A percentile compares a stretch with the other conserved stretches of the same genome.
phyloP scores from a whole-genome alignment of 805 yeast species.

The Cyberlindnera saturnus region DNA sequence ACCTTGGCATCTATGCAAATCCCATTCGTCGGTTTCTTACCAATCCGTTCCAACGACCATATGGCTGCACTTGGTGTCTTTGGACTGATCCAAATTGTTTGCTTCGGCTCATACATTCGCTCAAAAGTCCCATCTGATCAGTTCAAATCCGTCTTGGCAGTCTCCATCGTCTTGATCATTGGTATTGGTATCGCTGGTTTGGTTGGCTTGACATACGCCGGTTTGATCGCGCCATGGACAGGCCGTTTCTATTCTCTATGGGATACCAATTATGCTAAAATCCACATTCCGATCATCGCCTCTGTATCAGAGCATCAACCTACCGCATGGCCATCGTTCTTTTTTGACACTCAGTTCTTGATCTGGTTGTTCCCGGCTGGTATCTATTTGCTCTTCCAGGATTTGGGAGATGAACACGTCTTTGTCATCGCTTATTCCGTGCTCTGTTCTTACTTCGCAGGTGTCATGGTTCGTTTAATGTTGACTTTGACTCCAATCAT shows the following conservation, averaged over 20 bases:
- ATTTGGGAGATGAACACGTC: slow-evolving; percentile 84
- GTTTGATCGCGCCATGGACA: slow-evolving; percentile 98
- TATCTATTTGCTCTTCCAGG: slow-evolving; percentile 83
- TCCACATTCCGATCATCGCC: slow-evolving; percentile 97
- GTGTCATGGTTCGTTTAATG: slow-evolving; percentile 98
- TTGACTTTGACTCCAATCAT: slow-evolving; percentile 93
- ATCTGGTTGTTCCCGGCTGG: slow-evolving; percentile 99
- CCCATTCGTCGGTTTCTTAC: slow-evolving; percentile 96
- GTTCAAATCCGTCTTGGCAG: slow-evolving; percentile 62
- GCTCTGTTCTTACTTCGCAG: slow-evolving; percentile 95
- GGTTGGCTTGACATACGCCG: slow-evolving; percentile 77
- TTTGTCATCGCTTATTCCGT: slow-evolving; percentile 89
- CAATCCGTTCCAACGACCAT: slow-evolving; percentile 95
- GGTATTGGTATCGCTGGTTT: slow-evolving; percentile 64
- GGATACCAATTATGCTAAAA: slow-evolving; percentile 97
- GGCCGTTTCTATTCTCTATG: slow-evolving; percentile 97
- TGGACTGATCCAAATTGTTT: slow-evolving; percentile 87
- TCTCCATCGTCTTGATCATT: slow-evolving; percentile 51
- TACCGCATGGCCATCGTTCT: slow-evolving; percentile 99
- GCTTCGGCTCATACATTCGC: slow-evolving; percentile 77
- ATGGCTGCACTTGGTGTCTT: slow-evolving; percentile 98
- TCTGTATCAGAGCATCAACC: slow-evolving; percentile 99
- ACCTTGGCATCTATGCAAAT: slow-evolving; percentile 99
- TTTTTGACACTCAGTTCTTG: slow-evolving; percentile 86
- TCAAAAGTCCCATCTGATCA: slow-evolving; percentile 64